phyloP scores from a whole-genome alignment of 345 rosid species.

The Ricinus communis region DNA sequence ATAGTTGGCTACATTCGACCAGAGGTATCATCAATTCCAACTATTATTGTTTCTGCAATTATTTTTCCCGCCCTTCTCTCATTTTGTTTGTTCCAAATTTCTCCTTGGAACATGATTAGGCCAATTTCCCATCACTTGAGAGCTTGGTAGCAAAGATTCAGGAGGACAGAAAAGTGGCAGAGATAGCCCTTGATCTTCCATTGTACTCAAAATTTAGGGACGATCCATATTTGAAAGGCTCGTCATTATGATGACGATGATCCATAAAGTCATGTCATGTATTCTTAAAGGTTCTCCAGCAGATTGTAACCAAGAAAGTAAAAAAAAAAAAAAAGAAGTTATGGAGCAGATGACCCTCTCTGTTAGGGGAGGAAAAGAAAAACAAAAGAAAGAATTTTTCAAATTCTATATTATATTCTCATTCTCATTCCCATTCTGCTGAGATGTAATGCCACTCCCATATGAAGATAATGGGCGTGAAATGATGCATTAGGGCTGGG shows the following conservation, averaged over 20 bases:
- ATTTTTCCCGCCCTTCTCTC: no score
- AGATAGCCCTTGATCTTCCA: constrained; percentile 80
- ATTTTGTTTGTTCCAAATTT: background rate
- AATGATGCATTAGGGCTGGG: background rate
- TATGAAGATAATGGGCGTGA: background rate
- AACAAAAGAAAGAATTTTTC: background rate
- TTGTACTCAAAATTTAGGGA: constrained; percentile 50
- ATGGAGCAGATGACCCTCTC: no score
- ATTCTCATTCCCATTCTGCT: background rate
- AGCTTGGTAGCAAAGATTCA: constrained; percentile 70
- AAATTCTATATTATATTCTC: background rate
- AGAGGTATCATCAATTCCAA: constrained; percentile 46
- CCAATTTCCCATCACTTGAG: constrained; percentile 73
- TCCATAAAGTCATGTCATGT: background rate
- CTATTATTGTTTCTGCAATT: background rate
- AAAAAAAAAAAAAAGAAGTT: no score
- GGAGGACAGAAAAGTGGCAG: constrained; percentile 64
- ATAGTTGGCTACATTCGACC: constrained; percentile 88
- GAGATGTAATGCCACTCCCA: no score
- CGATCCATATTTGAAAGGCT: constrained; percentile 47
- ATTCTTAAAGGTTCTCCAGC: background rate
- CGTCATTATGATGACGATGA: constrained; percentile 18
- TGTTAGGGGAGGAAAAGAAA: background rate
- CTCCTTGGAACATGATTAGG: constrained; percentile 37
- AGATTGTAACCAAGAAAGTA: no score